Conservation (phyloP, 495 filamentous ascomycete genomes). For the Achaetomiella virescens region DNA sequence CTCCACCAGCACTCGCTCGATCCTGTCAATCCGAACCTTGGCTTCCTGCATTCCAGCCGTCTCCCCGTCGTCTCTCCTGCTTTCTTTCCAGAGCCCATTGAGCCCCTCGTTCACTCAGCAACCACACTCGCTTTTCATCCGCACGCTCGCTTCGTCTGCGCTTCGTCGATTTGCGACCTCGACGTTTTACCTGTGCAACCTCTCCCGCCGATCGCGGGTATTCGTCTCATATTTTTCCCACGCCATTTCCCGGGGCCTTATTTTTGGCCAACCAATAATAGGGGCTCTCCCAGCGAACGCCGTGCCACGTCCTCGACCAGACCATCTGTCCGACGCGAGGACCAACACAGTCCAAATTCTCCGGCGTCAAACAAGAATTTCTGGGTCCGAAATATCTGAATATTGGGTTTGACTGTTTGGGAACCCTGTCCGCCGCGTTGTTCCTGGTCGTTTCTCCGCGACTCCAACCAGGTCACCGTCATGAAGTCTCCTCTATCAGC, state of each 20-base stretch:
- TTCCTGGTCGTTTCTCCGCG: conserved; percentile 1
- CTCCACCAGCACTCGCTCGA: conserved; percentile 5
- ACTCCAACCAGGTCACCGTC: not conserved
- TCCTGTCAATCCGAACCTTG: conserved; percentile 3
- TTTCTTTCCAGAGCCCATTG: not conserved
- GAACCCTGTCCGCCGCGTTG: not conserved
- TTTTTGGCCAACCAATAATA: conserved; percentile 24
- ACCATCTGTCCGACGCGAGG: conserved; percentile 11
- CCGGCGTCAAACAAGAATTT: conserved; percentile 23
- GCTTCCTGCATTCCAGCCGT: conserved; percentile 18
- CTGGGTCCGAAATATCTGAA: not conserved
- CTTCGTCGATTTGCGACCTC: not conserved
- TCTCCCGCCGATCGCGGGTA: not conserved
- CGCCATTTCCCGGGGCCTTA: conserved; percentile 18
- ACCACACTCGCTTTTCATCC: conserved; percentile 19
- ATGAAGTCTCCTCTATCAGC: conserved; percentile 26
- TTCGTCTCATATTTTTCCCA: conserved; percentile 7
- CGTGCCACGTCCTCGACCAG: conserved; percentile 17
- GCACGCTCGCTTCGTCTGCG: too few relatives aligned
- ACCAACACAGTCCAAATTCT: conserved; percentile 16
- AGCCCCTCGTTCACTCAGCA: conserved; percentile 15
- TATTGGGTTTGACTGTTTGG: not conserved
- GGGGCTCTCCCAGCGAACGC: conserved; percentile 21
- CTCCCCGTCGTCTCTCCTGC: conserved; percentile 5
- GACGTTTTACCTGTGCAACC: not conserved